Evolutionary conservation across 495 filamentous ascomycete genomes (phyloP).

Genomic region (Trichoderma reesei): DNA sequence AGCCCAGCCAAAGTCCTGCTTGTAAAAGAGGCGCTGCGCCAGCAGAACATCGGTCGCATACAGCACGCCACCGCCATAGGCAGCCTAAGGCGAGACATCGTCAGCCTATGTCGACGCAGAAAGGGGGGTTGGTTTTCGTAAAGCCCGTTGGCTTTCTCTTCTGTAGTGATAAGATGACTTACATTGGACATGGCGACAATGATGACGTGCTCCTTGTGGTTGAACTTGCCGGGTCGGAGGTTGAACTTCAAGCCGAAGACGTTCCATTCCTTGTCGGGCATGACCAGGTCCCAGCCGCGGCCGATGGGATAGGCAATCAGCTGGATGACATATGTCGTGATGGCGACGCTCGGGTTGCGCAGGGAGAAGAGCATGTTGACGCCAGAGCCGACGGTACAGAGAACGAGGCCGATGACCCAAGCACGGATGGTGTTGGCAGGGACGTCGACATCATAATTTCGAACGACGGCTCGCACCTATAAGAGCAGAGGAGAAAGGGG

Average conservation of each 20-base stretch:
- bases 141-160: neutral
- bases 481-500: conserved; percentile 24
- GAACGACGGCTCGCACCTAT: conserved; percentile 52
- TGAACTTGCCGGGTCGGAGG: conserved; percentile 63
- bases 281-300: conserved; percentile 42
- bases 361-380: conserved; percentile 68
- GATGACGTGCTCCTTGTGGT: conserved; percentile 70
- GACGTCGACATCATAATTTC: conserved; percentile 57
- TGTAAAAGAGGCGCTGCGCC: conserved; percentile 35
- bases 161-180: conserved; percentile 11
- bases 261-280: conserved; percentile 48
- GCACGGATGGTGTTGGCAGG: conserved; percentile 61
- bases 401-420: conserved; percentile 58
- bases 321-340: conserved; percentile 60
- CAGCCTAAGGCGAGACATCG: conserved; percentile 18
- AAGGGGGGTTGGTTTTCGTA: neutral
- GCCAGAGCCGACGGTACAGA: conserved; percentile 51
- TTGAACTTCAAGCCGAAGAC: conserved; percentile 51
- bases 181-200: conserved; percentile 67
- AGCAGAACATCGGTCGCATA: conserved; percentile 31
- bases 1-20: conserved; percentile 43
- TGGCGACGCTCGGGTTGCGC: conserved; percentile 51
- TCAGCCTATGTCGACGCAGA: no score
- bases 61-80: conserved; percentile 31
- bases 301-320: conserved; percentile 61